Conservation (phyloP, 805 yeast genomes). For the Yarrowia osloensis region DNA sequence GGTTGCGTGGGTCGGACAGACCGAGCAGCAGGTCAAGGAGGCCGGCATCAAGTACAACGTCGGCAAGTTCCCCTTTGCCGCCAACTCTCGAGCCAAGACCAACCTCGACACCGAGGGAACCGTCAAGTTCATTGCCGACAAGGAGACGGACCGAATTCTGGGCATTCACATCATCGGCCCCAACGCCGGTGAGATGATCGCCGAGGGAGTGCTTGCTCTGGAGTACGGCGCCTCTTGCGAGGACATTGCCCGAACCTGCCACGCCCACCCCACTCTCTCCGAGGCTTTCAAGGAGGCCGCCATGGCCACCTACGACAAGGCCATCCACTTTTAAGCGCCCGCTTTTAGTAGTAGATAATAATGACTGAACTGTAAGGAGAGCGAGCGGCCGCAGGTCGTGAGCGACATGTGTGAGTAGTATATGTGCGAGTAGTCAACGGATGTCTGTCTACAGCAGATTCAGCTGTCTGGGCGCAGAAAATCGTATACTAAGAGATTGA, state of each 20-base stretch:
- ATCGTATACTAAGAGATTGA: too few species aligned
- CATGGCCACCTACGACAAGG: slow-evolving; percentile 84
- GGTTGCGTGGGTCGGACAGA: slow-evolving; percentile 99
- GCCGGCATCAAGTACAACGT: slow-evolving; percentile 88
- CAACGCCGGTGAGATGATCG: slow-evolving; percentile 99
- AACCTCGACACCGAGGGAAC: slow-evolving; percentile 96
- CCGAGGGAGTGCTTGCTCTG: slow-evolving; percentile 94
- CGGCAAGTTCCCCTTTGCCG: slow-evolving; percentile 98
- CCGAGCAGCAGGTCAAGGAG: slow-evolving; percentile 90
- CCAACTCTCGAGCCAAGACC: slow-evolving; percentile 99
- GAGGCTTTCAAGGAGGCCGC: slow-evolving; percentile 99
- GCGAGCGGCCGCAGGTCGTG: neutral
- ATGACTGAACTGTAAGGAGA: slow-evolving; percentile 19
- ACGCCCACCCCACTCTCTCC: slow-evolving; percentile 97
- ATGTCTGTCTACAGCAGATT: too few species aligned
- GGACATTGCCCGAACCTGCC: slow-evolving; percentile 96
- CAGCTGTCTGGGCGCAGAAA: too few species aligned
- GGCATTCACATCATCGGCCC: slow-evolving; percentile 98
- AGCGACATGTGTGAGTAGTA: neutral
- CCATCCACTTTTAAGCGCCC: slow-evolving; percentile 70
- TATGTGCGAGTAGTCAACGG: too few species aligned
- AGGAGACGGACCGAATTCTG: slow-evolving; percentile 92
- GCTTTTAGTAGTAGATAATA: slow-evolving; percentile 1
- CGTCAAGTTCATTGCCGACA: slow-evolving; percentile 93
- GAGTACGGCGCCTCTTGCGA: slow-evolving; percentile 99